Percentiles rank a stretch among this genome's conserved stretches.
Conservation (phyloP, 2,329 filamentous ascomycete genomes). For the Penicillium sp. region DNA sequence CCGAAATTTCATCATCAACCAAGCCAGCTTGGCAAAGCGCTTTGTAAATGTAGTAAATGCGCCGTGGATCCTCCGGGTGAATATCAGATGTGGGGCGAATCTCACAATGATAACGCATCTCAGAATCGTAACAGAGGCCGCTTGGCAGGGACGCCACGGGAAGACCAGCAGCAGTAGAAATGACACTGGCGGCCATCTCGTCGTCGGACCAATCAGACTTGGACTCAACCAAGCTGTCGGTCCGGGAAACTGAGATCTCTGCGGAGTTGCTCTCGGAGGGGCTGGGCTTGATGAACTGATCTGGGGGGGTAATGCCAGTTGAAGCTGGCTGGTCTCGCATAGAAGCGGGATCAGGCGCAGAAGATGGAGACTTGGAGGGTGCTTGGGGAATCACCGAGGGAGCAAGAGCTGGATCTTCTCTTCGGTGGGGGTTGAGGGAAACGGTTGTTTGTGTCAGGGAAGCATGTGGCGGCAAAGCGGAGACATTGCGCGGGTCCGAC, state of each 20-base stretch:
- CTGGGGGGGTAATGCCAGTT: conserved; percentile 18
- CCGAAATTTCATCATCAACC: conserved; percentile 62
- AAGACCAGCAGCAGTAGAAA: conserved; percentile 37
- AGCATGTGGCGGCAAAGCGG: conserved; percentile 15
- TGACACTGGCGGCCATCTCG: conserved; percentile 10
- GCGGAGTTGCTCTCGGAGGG: conserved; percentile 25
- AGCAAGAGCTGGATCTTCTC: conserved; percentile 22
- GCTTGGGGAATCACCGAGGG: conserved; percentile 18
- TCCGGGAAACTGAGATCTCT: conserved; percentile 20
- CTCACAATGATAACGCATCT: conserved; percentile 95
- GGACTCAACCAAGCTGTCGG: conserved; percentile 39
- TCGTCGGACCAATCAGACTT: conserved; percentile 46
- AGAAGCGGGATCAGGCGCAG: conserved; percentile 12
- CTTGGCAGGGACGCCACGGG: conserved; percentile 60
- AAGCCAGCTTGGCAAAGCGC: conserved; percentile 81
- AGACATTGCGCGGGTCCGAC: conserved; percentile 29
- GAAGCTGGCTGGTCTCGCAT: conserved; percentile 1
- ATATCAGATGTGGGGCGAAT: conserved; percentile 68
- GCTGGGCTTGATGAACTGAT: conserved; percentile 25
- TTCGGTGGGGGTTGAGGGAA: conserved; percentile 20
- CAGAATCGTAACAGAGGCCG: conserved; percentile 84
- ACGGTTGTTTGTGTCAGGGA: conserved; percentile 16
- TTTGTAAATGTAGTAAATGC: conserved; percentile 91
- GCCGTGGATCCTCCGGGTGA: conserved; percentile 89
- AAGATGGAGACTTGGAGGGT: conserved; percentile 9